Evolutionary conservation across 179 eudicot species (phyloP).

Genomic region (Sideroxylon spinosum): DNA sequence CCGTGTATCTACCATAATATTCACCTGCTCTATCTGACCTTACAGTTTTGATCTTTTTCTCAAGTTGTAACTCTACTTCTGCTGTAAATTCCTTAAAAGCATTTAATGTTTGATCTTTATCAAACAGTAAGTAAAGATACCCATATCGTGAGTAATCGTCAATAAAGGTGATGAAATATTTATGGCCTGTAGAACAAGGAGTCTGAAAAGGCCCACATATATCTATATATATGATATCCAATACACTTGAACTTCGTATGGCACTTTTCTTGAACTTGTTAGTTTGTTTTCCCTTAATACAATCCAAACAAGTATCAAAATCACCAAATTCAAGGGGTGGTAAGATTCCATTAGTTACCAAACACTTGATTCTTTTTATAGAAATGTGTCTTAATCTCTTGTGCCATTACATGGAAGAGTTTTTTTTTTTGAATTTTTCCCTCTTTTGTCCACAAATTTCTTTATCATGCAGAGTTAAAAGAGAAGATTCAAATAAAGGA

Average conservation of each 20-base stretch:
- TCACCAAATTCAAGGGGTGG: constrained; percentile 10
- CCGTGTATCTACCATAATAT: too few species aligned
- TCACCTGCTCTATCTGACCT: neutral
- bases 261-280: neutral
- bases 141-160: constrained; percentile 18
- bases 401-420: neutral
- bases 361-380: neutral
- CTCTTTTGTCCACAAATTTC: neutral
- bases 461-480: neutral
- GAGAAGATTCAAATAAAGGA: neutral
- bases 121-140: constrained; percentile 10
- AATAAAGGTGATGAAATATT: constrained; percentile 14
- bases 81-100: neutral
- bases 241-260: neutral
- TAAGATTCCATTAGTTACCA: constrained; percentile 4
- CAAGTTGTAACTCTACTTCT: neutral
- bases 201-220: neutral
- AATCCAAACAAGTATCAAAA: constrained; percentile 17
- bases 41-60: neutral
- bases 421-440: neutral
- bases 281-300: neutral
- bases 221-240: neutral
- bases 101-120: neutral
- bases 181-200: neutral
- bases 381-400: neutral